Percentiles rank a stretch among this genome's conserved stretches.
Conservation (phyloP, 495 filamentous ascomycete species). For the Venustampulla echinocandica region DNA sequence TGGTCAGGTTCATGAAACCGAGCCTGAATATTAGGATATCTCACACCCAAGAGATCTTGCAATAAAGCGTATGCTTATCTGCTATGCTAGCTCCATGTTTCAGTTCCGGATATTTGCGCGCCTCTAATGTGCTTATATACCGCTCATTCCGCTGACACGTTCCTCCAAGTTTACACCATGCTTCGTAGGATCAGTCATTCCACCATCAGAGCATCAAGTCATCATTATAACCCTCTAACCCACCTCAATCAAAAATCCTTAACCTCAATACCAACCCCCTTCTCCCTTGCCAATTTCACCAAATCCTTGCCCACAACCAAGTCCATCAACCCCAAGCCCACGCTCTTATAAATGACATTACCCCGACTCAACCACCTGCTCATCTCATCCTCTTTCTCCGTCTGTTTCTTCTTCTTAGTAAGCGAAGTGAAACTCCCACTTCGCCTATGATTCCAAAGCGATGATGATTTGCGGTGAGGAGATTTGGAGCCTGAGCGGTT, state of each 20-base stretch:
- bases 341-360: conserved; percentile 82
- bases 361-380: conserved; percentile 66
- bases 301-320: conserved; percentile 67
- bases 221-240: background rate
- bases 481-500: conserved; percentile 2
- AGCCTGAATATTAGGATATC: no score
- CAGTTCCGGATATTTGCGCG: no score
- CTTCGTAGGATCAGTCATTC: background rate
- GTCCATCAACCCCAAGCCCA: conserved; percentile 77
- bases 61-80: no score
- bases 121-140: no score
- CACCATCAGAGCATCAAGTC: background rate
- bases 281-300: conserved; percentile 61
- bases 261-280: conserved; percentile 63
- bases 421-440: conserved; percentile 7
- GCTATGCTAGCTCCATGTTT: background rate
- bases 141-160: no score
- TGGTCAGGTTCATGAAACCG: no score
- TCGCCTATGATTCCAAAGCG: conserved; percentile 4
- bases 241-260: conserved; percentile 48
- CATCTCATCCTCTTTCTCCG: conserved; percentile 38
- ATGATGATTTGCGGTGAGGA: conserved; percentile 14
- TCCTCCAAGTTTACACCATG: background rate
- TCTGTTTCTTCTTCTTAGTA: conserved; percentile 15
- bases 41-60: no score